A percentile compares a stretch with the other conserved stretches of the same genome.
Conservation (phyloP, 1,284 basidiomycete genomes). For the Stygiomarasmius scandens region DNA sequence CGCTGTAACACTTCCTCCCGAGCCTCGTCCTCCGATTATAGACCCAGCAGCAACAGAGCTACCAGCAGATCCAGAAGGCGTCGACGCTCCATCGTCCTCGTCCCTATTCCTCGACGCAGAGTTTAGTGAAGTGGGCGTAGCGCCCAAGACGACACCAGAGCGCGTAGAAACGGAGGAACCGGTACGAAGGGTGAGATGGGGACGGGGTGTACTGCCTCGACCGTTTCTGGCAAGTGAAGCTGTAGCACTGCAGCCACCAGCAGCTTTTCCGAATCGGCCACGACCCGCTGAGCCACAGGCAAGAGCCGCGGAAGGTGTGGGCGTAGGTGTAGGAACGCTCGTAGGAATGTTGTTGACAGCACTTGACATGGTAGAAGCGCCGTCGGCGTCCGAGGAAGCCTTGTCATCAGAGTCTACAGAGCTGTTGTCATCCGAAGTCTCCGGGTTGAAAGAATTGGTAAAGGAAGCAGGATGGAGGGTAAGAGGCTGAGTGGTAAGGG, state of each 20-base stretch:
- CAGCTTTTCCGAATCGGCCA: constrained; percentile 2
- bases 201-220: constrained; percentile 51
- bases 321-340: not conserved
- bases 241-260: not conserved
- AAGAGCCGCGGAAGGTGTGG: not conserved
- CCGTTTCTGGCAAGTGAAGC: constrained; percentile 36
- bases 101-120: not conserved
- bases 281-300: not conserved
- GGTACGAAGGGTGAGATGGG: constrained; percentile 58
- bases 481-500: not conserved
- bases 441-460: not conserved
- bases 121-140: constrained; percentile 55
- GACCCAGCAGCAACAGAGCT: not conserved
- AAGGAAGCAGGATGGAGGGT: constrained; percentile 10
- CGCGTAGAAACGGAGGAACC: constrained; percentile 43
- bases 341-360: not conserved
- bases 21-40: not conserved
- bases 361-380: constrained; percentile 36
- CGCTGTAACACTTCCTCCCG: not conserved
- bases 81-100: not conserved
- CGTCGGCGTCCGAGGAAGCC: constrained; percentile 30
- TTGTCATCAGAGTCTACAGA: constrained; percentile 32
- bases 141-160: constrained; percentile 56
- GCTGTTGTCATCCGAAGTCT: constrained; percentile 27
- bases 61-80: no score